A percentile compares a stretch with the other conserved stretches of the same genome.
Evolutionary conservation across 2,329 filamentous ascomycete genomes (phyloP).

Genomic region (Fusarium sp.): DNA sequence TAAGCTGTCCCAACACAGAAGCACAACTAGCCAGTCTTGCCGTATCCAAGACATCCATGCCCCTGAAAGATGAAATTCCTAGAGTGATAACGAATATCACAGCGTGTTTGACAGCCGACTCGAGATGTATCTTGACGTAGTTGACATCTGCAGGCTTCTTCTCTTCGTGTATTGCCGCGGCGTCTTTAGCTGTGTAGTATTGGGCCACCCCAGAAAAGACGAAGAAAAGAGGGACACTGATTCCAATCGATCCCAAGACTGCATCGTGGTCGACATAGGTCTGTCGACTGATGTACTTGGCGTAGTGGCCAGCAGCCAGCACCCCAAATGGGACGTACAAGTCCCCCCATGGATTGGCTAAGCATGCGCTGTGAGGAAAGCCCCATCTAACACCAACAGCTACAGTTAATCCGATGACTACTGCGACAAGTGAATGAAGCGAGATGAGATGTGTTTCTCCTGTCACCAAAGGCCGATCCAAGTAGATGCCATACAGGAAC

Average conservation of each 20-base stretch:
- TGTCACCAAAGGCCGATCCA: constrained; percentile 9
- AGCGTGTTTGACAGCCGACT: constrained; percentile 12
- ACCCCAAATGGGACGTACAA: constrained; percentile 31
- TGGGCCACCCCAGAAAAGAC: constrained; percentile 31
- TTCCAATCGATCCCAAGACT: constrained; percentile 25
- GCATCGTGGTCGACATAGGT: neutral
- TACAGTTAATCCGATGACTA: constrained; percentile 29
- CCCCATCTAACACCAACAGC: constrained; percentile 13
- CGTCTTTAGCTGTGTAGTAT: constrained; percentile 31
- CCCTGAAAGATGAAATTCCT: neutral
- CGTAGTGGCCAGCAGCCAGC: constrained; percentile 5
- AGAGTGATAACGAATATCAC: constrained; percentile 17
- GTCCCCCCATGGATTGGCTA: constrained; percentile 34
- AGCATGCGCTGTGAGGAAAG: constrained; percentile 2
- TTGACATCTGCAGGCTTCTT: neutral
- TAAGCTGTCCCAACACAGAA: constrained; percentile 26
- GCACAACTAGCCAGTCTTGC: constrained; percentile 29
- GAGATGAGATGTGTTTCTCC: constrained; percentile 19
- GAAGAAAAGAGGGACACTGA: constrained; percentile 37
- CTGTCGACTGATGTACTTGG: neutral
- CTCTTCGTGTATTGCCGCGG: constrained; percentile 1
- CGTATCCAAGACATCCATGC: constrained; percentile 19
- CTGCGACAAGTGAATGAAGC: constrained; percentile 19
- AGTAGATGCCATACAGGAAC: constrained; percentile 34
- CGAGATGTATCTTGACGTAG: constrained; percentile 11